These are phyloP conservation scores for Fusarium gaditjirri DNA, from an alignment of 2,329 filamentous ascomycete genomes.

Conservation along the genomic window DNA sequence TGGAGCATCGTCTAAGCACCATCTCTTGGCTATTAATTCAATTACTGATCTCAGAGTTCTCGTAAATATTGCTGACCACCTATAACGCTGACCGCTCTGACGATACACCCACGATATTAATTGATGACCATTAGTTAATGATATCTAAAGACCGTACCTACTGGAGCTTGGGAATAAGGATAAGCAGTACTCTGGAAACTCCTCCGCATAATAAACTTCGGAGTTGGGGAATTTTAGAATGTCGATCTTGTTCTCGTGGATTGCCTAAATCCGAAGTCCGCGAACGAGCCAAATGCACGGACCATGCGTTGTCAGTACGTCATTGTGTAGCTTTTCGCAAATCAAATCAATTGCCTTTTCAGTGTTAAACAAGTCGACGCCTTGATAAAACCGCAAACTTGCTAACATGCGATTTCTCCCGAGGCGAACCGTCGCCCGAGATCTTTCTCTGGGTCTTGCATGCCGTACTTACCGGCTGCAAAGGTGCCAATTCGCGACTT, in stretches of 20 bases:
- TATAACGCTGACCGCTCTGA: not conserved
- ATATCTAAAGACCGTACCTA: not conserved
- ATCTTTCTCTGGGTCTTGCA: conserved; percentile 30
- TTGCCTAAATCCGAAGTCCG: conserved; percentile 33
- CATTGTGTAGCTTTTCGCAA: conserved; percentile 39
- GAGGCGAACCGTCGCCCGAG: conserved; percentile 32
- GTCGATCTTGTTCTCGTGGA: conserved; percentile 18
- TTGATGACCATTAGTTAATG: not conserved
- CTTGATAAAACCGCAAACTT: conserved; percentile 20
- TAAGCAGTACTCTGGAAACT: not conserved
- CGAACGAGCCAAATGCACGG: conserved; percentile 20
- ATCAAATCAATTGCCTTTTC: conserved; percentile 9
- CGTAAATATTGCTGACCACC: not conserved
- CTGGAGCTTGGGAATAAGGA: conserved; percentile 9
- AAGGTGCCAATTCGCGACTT: conserved; percentile 47
- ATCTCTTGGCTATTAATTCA: conserved; percentile 10
- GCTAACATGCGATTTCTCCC: conserved; percentile 42
- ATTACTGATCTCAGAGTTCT: conserved; percentile 3
- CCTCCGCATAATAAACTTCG: conserved; percentile 10
- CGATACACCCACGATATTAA: not conserved
- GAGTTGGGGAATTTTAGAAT: not conserved
- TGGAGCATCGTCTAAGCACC: conserved; percentile 7
- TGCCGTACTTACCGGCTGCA: conserved; percentile 49
- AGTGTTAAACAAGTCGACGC: conserved; percentile 15
- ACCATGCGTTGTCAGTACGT: conserved; percentile 34